Conservation (phyloP, 2,329 filamentous ascomycete genomes). For the Sphaerulina populicola region DNA sequence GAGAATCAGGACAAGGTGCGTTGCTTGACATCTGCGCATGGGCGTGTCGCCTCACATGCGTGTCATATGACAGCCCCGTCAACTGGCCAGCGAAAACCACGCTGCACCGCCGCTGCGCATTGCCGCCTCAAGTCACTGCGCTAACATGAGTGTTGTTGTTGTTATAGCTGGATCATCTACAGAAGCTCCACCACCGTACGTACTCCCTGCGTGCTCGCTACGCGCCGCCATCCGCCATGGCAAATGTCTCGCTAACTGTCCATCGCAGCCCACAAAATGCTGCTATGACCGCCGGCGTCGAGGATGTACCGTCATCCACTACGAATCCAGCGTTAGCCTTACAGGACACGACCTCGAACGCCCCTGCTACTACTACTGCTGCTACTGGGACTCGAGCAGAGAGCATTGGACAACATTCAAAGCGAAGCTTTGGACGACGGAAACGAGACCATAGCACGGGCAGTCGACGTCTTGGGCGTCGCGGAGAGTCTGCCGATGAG, state of each 20-base stretch:
- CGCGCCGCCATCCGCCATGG: not conserved
- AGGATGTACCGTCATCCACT: not conserved
- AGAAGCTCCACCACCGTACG: conserved; percentile 21
- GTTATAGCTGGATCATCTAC: conserved; percentile 17
- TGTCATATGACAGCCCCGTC: conserved; percentile 11
- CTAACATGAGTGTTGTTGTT: conserved; percentile 1
- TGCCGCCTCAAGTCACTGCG: not conserved
- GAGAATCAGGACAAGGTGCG: conserved; percentile 23
- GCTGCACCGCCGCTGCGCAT: not conserved
- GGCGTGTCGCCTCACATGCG: conserved; percentile 9
- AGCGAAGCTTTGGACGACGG: conserved; percentile 41
- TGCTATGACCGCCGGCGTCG: conserved; percentile 3
- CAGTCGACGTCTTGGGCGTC: conserved; percentile 39
- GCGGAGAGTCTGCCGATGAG: conserved; percentile 32
- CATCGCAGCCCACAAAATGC: conserved; percentile 16
- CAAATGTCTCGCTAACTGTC: not conserved
- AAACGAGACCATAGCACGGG: conserved; percentile 40
- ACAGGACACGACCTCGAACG: not conserved
- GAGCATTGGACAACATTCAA: conserved; percentile 39
- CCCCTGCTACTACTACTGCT: not conserved
- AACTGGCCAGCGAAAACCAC: not conserved
- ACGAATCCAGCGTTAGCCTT: not conserved
- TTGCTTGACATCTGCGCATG: conserved; percentile 1
- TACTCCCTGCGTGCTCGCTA: not conserved
- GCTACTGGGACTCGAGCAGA: conserved; percentile 31